Conservation (phyloP, 805 yeast genomes). For the Cyberlindnera samutprakarnensis region DNA sequence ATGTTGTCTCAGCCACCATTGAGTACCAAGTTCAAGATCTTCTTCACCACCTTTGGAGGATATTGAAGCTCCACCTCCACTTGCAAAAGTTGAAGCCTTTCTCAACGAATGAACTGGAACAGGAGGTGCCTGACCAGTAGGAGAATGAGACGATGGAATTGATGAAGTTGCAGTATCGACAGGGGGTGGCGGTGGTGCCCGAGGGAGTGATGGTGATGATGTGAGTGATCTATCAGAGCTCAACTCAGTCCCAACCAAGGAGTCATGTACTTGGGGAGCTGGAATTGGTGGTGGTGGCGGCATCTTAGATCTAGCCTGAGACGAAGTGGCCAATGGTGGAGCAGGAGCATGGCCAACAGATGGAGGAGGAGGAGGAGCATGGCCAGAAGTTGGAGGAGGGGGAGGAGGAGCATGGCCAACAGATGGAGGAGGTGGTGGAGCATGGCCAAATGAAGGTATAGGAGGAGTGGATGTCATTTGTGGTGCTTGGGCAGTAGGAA, state of each 20-base stretch:
- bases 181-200: slow-evolving; percentile 3
- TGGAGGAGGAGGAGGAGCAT: slow-evolving; percentile 10
- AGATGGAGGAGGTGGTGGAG: slow-evolving; percentile 4
- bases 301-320: too few species aligned
- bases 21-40: slow-evolving; percentile 27
- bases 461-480: neutral
- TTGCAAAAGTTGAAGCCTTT: slow-evolving; percentile 16
- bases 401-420: slow-evolving; percentile 3
- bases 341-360: slow-evolving; percentile 3
- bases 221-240: too few species aligned
- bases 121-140: slow-evolving; percentile 7
- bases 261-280: too few species aligned
- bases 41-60: slow-evolving; percentile 17
- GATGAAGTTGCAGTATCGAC: slow-evolving; percentile 1
- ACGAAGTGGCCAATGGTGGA: slow-evolving; percentile 16
- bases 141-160: slow-evolving; percentile 5
- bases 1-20: slow-evolving; percentile 61
- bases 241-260: too few species aligned
- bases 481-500: slow-evolving; percentile 3
- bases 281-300: too few species aligned
- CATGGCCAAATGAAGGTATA: neutral
- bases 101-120: slow-evolving; percentile 4
- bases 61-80: slow-evolving; percentile 3
- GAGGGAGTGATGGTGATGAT: too few species aligned
- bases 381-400: slow-evolving; percentile 18